phyloP scores from a whole-genome alignment of 1,284 basidiomycete species.

The Sporisorium reilianum region DNA sequence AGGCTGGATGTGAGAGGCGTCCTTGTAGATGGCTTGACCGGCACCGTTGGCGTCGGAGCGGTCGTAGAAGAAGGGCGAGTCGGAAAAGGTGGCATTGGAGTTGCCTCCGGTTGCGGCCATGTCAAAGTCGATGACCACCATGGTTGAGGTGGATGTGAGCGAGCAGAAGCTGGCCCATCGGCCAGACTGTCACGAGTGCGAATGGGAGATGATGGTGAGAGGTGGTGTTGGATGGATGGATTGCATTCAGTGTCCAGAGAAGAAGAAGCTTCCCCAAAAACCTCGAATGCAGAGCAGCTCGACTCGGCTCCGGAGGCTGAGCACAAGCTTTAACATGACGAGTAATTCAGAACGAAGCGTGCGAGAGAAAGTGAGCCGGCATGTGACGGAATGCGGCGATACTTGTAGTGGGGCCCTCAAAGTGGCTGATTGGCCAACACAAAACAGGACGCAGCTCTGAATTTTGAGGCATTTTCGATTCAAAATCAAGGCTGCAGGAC shows the following conservation, averaged over 20 bases:
- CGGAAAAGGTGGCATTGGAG: slow-evolving; percentile 59
- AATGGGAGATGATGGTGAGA: slow-evolving; percentile 3
- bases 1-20: slow-evolving; percentile 55
- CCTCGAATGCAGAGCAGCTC: slow-evolving; percentile 21
- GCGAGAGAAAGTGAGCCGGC: background rate
- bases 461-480: slow-evolving; percentile 10
- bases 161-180: slow-evolving; percentile 2
- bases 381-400: too few species aligned
- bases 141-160: slow-evolving; percentile 10
- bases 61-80: slow-evolving; percentile 66
- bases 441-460: background rate
- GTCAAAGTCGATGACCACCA: slow-evolving; percentile 66
- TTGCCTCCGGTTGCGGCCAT: slow-evolving; percentile 45
- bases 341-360: too few species aligned
- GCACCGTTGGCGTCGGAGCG: slow-evolving; percentile 45
- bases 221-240: slow-evolving; percentile 18
- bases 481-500: background rate
- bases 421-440: slow-evolving; percentile 17
- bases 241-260: background rate
- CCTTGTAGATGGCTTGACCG: slow-evolving; percentile 50
- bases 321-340: background rate
- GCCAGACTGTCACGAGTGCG: slow-evolving; percentile 2
- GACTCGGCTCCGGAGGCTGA: slow-evolving; percentile 27
- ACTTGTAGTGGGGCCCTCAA: too few species aligned
- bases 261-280: slow-evolving; percentile 9